Evolutionary conservation across 2,329 filamentous ascomycete species (phyloP).

Genomic region (Ploettnerulaceae sp.): DNA sequence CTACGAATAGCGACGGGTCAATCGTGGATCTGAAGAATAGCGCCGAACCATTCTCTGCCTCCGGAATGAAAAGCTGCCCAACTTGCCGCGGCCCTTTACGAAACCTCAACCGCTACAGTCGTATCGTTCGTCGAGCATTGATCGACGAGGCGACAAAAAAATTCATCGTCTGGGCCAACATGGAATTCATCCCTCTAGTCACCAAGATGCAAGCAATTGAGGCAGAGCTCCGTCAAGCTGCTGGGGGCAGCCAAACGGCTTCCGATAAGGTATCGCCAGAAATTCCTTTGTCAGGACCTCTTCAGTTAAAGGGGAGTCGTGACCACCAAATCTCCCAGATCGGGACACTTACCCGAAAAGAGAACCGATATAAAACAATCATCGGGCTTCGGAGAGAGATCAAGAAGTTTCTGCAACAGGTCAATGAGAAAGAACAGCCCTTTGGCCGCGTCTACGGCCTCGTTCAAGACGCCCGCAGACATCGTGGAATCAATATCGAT

Average conservation of each 20-base stretch:
- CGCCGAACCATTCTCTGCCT: slow-evolving; percentile 45
- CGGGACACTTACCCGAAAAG: slow-evolving; percentile 22
- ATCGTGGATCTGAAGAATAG: slow-evolving; percentile 35
- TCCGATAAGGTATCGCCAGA: slow-evolving; percentile 15
- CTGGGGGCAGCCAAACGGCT: slow-evolving; percentile 9
- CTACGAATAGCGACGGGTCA: slow-evolving; percentile 35
- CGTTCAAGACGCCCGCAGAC: slow-evolving; percentile 33
- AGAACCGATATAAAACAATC: slow-evolving; percentile 26
- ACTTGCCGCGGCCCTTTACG: slow-evolving; percentile 55
- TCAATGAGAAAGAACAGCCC: slow-evolving; percentile 37
- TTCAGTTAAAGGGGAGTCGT: slow-evolving; percentile 21
- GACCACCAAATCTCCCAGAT: slow-evolving; percentile 28
- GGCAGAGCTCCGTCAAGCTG: slow-evolving; percentile 16
- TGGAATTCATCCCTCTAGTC: slow-evolving; percentile 23
- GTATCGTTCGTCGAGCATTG: slow-evolving; percentile 54
- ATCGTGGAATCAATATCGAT: slow-evolving; percentile 23
- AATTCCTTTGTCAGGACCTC: slow-evolving; percentile 12
- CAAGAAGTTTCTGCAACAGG: slow-evolving; percentile 31
- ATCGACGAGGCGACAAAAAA: slow-evolving; percentile 61
- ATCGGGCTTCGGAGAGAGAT: slow-evolving; percentile 32
- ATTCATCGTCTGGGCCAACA: slow-evolving; percentile 52
- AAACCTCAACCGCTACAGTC: slow-evolving; percentile 55
- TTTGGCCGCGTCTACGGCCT: slow-evolving; percentile 36
- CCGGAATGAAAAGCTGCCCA: slow-evolving; percentile 50
- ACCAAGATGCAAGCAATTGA: slow-evolving; percentile 26